Evolutionary conservation across 176 grass and related monocot species (phyloP).

Genomic region (Tillandsia fasciculata): DNA sequence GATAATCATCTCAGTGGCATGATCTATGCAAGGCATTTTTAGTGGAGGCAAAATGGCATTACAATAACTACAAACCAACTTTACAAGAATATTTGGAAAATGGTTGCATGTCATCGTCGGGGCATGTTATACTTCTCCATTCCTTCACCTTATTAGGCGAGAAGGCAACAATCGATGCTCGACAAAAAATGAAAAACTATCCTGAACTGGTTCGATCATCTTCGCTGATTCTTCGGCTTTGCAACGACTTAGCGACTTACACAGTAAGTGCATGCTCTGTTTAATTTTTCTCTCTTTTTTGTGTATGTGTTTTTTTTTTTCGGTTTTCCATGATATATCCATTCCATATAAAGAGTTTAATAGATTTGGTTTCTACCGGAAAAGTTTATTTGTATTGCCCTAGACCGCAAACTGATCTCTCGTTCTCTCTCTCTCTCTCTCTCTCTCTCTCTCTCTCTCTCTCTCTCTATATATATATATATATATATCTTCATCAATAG

Average conservation of each 20-base stretch:
- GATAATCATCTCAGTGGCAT: slow-evolving; percentile 25
- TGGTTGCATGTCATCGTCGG: slow-evolving; percentile 30
- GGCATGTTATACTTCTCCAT: slow-evolving; percentile 28
- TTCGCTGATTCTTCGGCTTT: slow-evolving; percentile 32
- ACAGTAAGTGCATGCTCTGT: neutral
- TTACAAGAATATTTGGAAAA: slow-evolving; percentile 41
- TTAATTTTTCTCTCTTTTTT: too few species aligned
- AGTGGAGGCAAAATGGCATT: slow-evolving; percentile 38
- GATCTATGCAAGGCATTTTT: slow-evolving; percentile 34
- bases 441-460: too few species aligned
- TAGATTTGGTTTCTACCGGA: too few species aligned
- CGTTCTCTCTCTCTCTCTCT: too few species aligned
- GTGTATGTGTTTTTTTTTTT: too few species aligned
- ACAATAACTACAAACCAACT: slow-evolving; percentile 9
- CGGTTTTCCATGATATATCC: too few species aligned
- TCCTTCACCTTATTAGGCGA: slow-evolving; percentile 3
- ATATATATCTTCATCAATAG: too few species aligned
- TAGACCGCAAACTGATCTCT: too few species aligned
- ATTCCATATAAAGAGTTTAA: too few species aligned
- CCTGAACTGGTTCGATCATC: slow-evolving; percentile 26
- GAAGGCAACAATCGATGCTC: neutral
- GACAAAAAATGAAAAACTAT: slow-evolving; percentile 13
- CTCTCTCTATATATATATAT: neutral
- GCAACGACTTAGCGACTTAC: slow-evolving; percentile 32
- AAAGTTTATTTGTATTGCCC: too few species aligned